Percentiles rank a stretch among this genome's conserved stretches.
These are phyloP conservation scores for Amanita subjunquillea DNA, from an alignment of 768 basidiomycete genomes.

Conservation along the genomic window DNA sequence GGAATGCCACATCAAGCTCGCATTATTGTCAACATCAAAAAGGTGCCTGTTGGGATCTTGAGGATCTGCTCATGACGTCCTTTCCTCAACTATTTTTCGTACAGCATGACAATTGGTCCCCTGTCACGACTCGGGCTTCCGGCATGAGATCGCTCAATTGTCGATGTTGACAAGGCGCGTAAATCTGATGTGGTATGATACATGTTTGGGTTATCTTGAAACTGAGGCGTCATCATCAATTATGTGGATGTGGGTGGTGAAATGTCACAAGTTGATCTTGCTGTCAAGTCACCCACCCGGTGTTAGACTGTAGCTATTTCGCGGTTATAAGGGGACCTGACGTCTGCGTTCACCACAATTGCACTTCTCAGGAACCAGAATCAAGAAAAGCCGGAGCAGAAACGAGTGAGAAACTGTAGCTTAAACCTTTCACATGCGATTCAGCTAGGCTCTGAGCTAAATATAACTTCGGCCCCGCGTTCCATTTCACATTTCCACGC, in stretches of 20 bases:
- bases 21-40: slow-evolving; percentile 24
- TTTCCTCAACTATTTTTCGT: no score
- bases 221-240: background rate
- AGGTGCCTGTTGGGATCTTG: slow-evolving; percentile 14
- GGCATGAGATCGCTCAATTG: background rate
- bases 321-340: slow-evolving; percentile 34
- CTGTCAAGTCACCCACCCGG: background rate
- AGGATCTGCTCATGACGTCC: slow-evolving; percentile 4
- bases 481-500: no score
- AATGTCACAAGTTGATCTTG: background rate
- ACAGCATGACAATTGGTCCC: slow-evolving; percentile 24
- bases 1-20: slow-evolving; percentile 11
- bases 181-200: background rate
- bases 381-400: background rate
- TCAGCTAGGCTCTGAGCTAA: no score
- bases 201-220: no score
- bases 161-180: background rate
- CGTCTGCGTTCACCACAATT: slow-evolving; percentile 33
- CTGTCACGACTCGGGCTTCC: slow-evolving; percentile 7
- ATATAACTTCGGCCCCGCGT: no score
- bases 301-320: slow-evolving; percentile 21
- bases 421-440: no score
- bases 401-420: background rate
- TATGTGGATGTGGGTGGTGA: slow-evolving; percentile 17
- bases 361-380: slow-evolving; percentile 17